Conservation (phyloP, 2,329 filamentous ascomycete species). For the Huntiella savannae region DNA sequence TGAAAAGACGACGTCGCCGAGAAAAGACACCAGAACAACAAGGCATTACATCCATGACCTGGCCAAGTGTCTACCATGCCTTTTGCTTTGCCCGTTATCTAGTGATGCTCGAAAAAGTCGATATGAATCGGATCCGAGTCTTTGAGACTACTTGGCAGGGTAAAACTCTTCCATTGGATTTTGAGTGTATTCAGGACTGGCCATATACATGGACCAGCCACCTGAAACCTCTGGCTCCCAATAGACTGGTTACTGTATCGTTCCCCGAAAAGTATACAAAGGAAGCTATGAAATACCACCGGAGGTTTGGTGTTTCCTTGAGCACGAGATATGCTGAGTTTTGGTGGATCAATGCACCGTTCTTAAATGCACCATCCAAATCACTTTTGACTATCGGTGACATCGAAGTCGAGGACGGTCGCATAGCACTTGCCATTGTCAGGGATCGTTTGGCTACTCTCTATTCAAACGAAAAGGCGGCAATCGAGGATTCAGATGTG, state of each 20-base stretch:
- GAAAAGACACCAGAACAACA: too few species aligned
- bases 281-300: neutral
- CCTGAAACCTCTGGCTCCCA: too few species aligned
- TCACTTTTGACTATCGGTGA: constrained; percentile 1
- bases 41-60: too few species aligned
- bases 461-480: constrained; percentile 1
- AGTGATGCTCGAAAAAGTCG: too few species aligned
- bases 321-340: neutral
- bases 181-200: too few species aligned
- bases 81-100: too few species aligned
- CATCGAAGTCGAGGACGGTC: neutral
- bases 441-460: constrained; percentile 3
- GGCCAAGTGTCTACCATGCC: too few species aligned
- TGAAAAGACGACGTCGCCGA: too few species aligned
- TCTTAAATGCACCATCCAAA: neutral
- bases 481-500: constrained; percentile 21
- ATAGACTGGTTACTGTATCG: neutral
- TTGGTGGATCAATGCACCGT: constrained; percentile 1
- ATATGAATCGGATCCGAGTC: too few species aligned
- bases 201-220: too few species aligned
- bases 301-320: neutral
- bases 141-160: too few species aligned
- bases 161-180: too few species aligned
- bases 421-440: neutral
- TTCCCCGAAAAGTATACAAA: neutral